A percentile compares a stretch with the other conserved stretches of the same genome.
Evolutionary conservation across 2,329 filamentous ascomycete genomes (phyloP).

Genomic region (Ascomycota sp.): DNA sequence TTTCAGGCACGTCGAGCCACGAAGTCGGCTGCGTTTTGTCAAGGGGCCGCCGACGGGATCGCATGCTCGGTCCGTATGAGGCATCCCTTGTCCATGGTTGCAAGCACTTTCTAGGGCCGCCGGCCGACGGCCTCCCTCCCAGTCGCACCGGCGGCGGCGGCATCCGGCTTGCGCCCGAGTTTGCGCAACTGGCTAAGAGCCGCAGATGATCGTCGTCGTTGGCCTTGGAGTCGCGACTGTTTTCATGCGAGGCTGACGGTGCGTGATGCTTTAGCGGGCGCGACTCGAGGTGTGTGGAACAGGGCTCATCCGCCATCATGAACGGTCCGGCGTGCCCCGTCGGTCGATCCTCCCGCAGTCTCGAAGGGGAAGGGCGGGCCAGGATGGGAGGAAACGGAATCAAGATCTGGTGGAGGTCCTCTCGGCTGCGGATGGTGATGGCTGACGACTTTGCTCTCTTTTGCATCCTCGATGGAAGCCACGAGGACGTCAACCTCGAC

Average conservation of each 20-base stretch:
- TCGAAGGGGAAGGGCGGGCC: constrained; percentile 3
- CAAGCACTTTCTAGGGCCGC: constrained; percentile 10
- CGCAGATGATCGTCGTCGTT: no score
- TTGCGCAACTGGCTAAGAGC: no score
- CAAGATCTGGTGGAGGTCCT: constrained; percentile 18
- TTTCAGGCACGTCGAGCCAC: constrained; percentile 3
- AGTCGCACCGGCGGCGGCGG: no score
- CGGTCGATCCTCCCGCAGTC: no score
- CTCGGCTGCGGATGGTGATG: constrained; percentile 13
- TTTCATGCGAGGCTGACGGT: no score
- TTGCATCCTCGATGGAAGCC: constrained; percentile 1
- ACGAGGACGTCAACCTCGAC: background rate
- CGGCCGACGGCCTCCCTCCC: background rate
- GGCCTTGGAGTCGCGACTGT: no score
- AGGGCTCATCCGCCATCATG: no score
- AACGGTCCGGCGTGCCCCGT: no score
- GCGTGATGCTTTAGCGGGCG: no score
- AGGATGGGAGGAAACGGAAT: constrained; percentile 17
- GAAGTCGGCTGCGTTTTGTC: constrained; percentile 14
- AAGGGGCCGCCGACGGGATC: constrained; percentile 21
- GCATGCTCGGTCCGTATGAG: constrained; percentile 29
- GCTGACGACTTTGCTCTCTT: background rate
- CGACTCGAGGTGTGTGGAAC: no score
- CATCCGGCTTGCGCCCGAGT: no score
- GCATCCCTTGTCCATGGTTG: constrained; percentile 23